Base-by-base conservation (phyloP, 2,329 filamentous ascomycete species). In the Fusarium keratoplasticum region DNA sequence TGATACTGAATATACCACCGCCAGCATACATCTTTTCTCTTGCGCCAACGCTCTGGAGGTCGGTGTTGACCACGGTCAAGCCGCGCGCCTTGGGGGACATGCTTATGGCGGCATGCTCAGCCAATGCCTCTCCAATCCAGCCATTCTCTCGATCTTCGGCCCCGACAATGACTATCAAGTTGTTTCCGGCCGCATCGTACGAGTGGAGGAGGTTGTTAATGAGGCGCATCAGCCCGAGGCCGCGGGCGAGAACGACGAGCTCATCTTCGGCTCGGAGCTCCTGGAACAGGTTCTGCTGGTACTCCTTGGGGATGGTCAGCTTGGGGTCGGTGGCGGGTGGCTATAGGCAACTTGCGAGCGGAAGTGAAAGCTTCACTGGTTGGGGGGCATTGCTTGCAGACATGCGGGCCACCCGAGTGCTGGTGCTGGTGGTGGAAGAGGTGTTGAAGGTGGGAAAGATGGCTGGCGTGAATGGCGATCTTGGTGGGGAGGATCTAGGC, bases 201-300 rank as follows among this genome's bases (percentile, higher is more conserved):
- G 95, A 95, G 83, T 99, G 96, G 31, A 99, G 90, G 42, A 99
- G 89, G 81, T 98, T 99, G n/a, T 95, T 97, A 79, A 98, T 90
- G 66, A 99, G 90, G 76, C 95, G 94, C 82, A 98, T 90, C 54
- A 98, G 91, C 77, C 96, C 96, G 57, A 99, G 92, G 76, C 96
- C 96, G 62, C 95, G 94, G 47, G 96, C 96, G 64, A 98, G 89
- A 64, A 99, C 89, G 78, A 98, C 93, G 74, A 99, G 92, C 83
- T 97, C 93, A 93, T 99, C 96, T 85, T 98, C 94, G 70, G 91
- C 87, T 73, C 95, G 93, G 76, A 97, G 91, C 84, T 96, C 94
- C 82, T 94, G 94, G 86, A 98, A 98, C 79, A 98, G 91, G 80
- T 94, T 93, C 86, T 98, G 95, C 86, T 99, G 96, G 83, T 97